Evolutionary conservation across 257 asterid species (phyloP), one percentile per base, ranked within the genome.

Genomic region (Lavandula angustifolia): DNA sequence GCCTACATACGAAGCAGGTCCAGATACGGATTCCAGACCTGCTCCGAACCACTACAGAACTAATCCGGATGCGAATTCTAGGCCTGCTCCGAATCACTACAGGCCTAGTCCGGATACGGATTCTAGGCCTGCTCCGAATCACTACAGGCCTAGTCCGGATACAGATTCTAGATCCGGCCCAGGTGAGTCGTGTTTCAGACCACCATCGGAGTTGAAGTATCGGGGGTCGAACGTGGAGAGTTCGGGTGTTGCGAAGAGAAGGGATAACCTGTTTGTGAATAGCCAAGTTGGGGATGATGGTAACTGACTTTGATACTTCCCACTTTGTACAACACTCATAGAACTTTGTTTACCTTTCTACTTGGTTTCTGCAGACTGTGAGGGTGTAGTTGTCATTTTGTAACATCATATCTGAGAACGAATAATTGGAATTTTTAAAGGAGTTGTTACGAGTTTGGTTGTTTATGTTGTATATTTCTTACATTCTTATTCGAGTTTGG

Each of bases 211-310:
- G 49, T 41, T 86, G 84, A 88, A 81, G 62, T 88, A 57, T 66
- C 73, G 98, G 56, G 98, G 92, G 38, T 33, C 95, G 4, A 81
- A 78, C 53, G 80, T 75, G 5, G 96, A 92, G 42, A 55, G 69
- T 33, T 53, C 84, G 3, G 90, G 82, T 11, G 81, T 74, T 44
- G 78, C 87, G 0, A 88, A 82, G 78, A 80, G 95, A 70, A 82
- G 96, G 75, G 98, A 91, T 7, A 56, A 55, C 60, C 33, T 79
- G 34, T 88, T 68, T 55, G 86, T 75, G 51, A 83, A 79, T 80
- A 83, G 82, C 70, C 90, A 79, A 64, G 88, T 53, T 58, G 84
- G 69, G 53, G 87, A 83, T 67, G 92, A 83, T 65, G 77, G 78
- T 56, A 84, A 69, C 53, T 91, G 76, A 79, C 51, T 11, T n/a